Evolutionary conservation across 495 filamentous ascomycete genomes (phyloP).

Genomic region (Parmelia sp.): DNA sequence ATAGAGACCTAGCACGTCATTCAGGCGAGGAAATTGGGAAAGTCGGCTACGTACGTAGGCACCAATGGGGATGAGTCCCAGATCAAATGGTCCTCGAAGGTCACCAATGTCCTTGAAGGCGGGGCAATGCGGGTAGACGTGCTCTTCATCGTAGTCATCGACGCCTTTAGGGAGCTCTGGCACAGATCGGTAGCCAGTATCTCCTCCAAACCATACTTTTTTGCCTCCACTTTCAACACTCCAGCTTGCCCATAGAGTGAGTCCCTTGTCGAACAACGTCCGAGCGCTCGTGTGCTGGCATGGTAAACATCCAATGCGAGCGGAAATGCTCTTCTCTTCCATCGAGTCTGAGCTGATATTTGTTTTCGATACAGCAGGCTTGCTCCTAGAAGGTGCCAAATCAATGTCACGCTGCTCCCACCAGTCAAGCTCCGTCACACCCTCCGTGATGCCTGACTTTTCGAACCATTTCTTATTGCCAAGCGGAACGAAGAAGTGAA

Average conservation of each 20-base stretch:
- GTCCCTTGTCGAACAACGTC: slow-evolving; percentile 56
- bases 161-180: slow-evolving; percentile 55
- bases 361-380: slow-evolving; percentile 16
- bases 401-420: slow-evolving; percentile 78
- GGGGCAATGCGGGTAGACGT: slow-evolving; percentile 66
- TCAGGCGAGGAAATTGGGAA: not conserved
- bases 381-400: slow-evolving; percentile 41
- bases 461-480: slow-evolving; percentile 87
- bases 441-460: slow-evolving; percentile 51
- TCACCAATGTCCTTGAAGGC: slow-evolving; percentile 84
- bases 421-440: slow-evolving; percentile 90
- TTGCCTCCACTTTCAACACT: slow-evolving; percentile 67
- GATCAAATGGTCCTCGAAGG: slow-evolving; percentile 78
- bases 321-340: slow-evolving; percentile 49
- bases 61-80: slow-evolving; percentile 91
- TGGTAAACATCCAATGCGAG: slow-evolving; percentile 74
- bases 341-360: slow-evolving; percentile 16
- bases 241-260: slow-evolving; percentile 87
- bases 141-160: slow-evolving; percentile 69
- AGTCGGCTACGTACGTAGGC: slow-evolving; percentile 50
- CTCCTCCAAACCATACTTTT: slow-evolving; percentile 69
- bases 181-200: slow-evolving; percentile 81
- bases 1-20: not conserved
- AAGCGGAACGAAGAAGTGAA: slow-evolving; percentile 81
- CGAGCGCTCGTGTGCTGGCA: slow-evolving; percentile 78